phyloP scores from a whole-genome alignment of 2,329 filamentous ascomycete genomes.

The Magnaporthales sp. region DNA sequence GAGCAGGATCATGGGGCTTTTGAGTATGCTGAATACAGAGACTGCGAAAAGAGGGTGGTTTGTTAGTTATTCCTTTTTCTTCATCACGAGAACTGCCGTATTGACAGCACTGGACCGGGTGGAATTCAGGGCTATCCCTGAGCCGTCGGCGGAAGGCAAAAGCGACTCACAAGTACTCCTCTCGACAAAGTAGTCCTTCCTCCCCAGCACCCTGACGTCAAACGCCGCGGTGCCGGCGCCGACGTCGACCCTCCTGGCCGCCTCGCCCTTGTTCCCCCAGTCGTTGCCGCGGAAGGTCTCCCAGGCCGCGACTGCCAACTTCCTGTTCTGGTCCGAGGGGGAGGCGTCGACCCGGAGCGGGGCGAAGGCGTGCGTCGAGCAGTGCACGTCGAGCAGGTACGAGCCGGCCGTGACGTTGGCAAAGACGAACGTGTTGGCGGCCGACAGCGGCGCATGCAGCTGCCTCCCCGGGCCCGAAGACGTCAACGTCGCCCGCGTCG shows the following conservation, averaged over 20 bases:
- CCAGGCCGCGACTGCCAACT: slow-evolving; percentile 54
- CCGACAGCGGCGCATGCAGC: slow-evolving; percentile 52
- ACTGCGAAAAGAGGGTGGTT: slow-evolving; percentile 22
- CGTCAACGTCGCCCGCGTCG: slow-evolving; percentile 55
- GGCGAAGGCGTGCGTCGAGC: slow-evolving; percentile 64
- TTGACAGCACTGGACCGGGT: neutral
- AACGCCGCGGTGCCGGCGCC: slow-evolving; percentile 32
- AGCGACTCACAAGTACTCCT: slow-evolving; percentile 57
- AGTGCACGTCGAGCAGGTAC: slow-evolving; percentile 78
- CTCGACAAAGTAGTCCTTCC: slow-evolving; percentile 70
- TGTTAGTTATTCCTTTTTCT: neutral
- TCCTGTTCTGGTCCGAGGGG: neutral
- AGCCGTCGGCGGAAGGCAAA: neutral
- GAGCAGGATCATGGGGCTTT: slow-evolving; percentile 96
- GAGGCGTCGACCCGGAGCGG: slow-evolving; percentile 72
- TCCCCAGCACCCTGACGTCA: slow-evolving; percentile 51
- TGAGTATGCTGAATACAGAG: slow-evolving; percentile 72
- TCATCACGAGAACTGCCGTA: neutral
- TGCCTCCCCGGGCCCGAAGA: slow-evolving; percentile 24
- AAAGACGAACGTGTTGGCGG: slow-evolving; percentile 67
- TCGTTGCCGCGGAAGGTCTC: slow-evolving; percentile 85
- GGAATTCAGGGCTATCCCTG: too few species aligned
- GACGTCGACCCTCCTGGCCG: slow-evolving; percentile 24
- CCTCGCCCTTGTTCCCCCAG: slow-evolving; percentile 78
- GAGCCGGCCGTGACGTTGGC: slow-evolving; percentile 59